Base-by-base conservation (phyloP, 2,329 filamentous ascomycete genomes). In the Diaporthe sp. region DNA sequence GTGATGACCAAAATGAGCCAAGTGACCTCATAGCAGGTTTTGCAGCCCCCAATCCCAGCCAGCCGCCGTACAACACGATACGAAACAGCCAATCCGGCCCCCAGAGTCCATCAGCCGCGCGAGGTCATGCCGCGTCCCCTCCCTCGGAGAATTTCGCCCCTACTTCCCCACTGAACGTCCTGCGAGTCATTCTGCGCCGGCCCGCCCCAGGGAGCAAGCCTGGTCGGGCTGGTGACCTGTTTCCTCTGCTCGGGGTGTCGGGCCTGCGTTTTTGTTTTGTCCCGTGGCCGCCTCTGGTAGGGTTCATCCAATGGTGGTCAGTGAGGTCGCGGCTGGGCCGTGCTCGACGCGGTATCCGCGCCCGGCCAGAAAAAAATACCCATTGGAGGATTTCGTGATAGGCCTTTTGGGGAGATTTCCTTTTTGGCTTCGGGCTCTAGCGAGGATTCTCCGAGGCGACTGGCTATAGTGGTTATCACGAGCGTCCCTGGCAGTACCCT, bases 171-270 rank as follows among this genome's bases (percentile, higher is more conserved):
- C 57, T n/a, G 57, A 37, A 13, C 57, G 12, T 34, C 61, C 61
- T 65, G 61, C 61, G 61, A 65, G 61, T 65, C 61, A 65, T 65
- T 65, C 22, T 39, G 17, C 61, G 42, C 42, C 61, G 42, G 42
- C n/a, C 37, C 58, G 34, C 58, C 39, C 25, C 61, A 65, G 61
- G 61, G 42, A 28, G 8, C 25, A 46, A 15, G 15, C 25, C 25
- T 49, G 25, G 10, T 42, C 53, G 28, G 49, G 10, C 0, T n/a
- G 49, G 49, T n/a, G 49, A 19, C 15, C 25, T 15, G 12, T 37
- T 60, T 60, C 57, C 53, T 8, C 10, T 57, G 53, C 19, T 34
- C 31, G 17, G 15, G 28, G 13, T 28, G 8, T 19, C 15, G 31
- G 42, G 42, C 42, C 17, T 44, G 42, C 42, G 8, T 13, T 49